These are phyloP conservation scores for Erodium maritimum DNA, from an alignment of 345 rosid genomes.

Conservation along the genomic window DNA sequence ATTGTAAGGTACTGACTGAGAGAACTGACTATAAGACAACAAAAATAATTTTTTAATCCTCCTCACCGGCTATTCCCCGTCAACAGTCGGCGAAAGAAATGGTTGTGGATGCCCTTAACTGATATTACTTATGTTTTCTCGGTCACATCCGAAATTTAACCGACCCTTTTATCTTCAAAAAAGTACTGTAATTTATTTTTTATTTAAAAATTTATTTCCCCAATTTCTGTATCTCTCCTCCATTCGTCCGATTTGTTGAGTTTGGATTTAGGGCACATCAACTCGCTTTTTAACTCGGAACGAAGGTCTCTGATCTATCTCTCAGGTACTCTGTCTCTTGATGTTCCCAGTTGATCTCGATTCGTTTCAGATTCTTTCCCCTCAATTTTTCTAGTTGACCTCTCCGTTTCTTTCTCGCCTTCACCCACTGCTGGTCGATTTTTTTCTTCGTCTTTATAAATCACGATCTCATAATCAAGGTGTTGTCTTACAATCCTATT, in stretches of 20 bases:
- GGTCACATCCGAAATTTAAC: no score
- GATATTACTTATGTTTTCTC: no score
- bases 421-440: neutral
- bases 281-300: slow-evolving; percentile 21
- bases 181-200: neutral
- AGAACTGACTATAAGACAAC: no score
- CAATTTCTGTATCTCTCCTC: neutral
- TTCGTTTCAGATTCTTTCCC: neutral
- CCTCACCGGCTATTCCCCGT: no score
- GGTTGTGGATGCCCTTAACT: no score
- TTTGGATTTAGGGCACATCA: slow-evolving; percentile 24
- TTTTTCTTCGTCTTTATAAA: neutral
- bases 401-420: neutral
- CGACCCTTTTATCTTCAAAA: no score
- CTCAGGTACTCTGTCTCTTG: slow-evolving; percentile 17
- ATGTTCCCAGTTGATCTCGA: slow-evolving; percentile 4
- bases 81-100: no score
- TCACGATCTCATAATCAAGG: neutral
- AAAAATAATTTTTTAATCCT: no score
- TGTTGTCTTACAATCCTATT: no score
- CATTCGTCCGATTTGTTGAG: neutral
- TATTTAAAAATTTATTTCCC: neutral
- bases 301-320: slow-evolving; percentile 19
- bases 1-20: no score
- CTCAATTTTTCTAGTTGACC: neutral